phyloP scores from a whole-genome alignment of 768 basidiomycete species.

The Leccinum rimulosum region DNA sequence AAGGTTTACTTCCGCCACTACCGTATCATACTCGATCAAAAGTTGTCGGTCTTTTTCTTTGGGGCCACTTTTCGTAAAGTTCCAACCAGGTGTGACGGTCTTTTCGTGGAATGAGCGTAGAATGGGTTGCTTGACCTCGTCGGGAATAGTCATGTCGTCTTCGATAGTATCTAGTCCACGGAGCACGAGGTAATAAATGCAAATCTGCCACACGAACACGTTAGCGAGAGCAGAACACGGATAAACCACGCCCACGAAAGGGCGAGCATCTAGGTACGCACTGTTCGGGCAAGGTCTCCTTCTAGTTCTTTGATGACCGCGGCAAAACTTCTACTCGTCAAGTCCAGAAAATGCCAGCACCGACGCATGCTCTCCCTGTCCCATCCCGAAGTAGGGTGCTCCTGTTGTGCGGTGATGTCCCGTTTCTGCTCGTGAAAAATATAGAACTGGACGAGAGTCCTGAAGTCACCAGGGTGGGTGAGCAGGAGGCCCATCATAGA shows the following conservation, averaged over 20 bases:
- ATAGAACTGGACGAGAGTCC: conserved; percentile 77
- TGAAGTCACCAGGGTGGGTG: conserved; percentile 82
- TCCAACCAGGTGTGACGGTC: conserved; percentile 83
- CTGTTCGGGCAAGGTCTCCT: conserved; percentile 88
- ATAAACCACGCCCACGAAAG: neutral
- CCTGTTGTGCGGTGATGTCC: conserved; percentile 72
- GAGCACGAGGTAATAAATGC: conserved; percentile 91
- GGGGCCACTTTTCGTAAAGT: conserved; percentile 75
- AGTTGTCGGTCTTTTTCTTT: conserved; percentile 86
- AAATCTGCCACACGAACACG: conserved; percentile 56
- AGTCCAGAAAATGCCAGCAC: conserved; percentile 89
- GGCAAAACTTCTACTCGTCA: conserved; percentile 86
- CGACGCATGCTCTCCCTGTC: conserved; percentile 81
- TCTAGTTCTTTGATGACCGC: conserved; percentile 96
- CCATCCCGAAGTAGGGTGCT: conserved; percentile 83
- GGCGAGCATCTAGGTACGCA: conserved; percentile 42
- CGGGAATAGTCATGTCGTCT: conserved; percentile 96
- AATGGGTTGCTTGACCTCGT: conserved; percentile 80
- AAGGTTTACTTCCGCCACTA: conserved; percentile 76
- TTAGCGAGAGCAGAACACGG: neutral
- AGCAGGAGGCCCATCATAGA: conserved; percentile 63
- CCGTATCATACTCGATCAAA: conserved; percentile 75
- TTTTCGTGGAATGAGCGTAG: conserved; percentile 80
- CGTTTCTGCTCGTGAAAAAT: conserved; percentile 79
- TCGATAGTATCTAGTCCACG: conserved; percentile 96